These are phyloP conservation scores for Singerocomus inundabilis DNA, from an alignment of 1,284 basidiomycete species.

Conservation along the genomic window DNA sequence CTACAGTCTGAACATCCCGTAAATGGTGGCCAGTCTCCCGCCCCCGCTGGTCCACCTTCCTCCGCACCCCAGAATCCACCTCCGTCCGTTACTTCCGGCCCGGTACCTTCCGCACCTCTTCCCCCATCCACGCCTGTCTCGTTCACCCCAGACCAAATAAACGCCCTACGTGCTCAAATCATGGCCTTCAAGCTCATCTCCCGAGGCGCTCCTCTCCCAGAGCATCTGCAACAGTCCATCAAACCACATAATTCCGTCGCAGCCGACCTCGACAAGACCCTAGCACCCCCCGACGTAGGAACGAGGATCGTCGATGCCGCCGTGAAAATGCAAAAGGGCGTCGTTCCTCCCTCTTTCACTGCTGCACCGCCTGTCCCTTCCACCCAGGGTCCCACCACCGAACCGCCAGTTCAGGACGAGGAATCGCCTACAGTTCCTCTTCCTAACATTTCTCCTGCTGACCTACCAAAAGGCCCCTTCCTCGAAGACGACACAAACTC, in stretches of 20 bases:
- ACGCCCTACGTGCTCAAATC: conserved; percentile 85
- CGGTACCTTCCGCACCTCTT: conserved; percentile 28
- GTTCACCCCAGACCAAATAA: conserved; percentile 84
- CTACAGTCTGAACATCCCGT: conserved; percentile 21
- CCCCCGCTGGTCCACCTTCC: conserved; percentile 3
- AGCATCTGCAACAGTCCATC: conserved; percentile 77
- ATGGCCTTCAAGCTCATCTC: conserved; percentile 85
- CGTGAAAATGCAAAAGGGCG: conserved; percentile 72
- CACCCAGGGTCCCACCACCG: conserved; percentile 13
- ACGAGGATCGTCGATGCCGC: conserved; percentile 73
- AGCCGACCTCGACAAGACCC: conserved; percentile 61
- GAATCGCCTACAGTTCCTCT: conserved; percentile 31
- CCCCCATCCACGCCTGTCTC: conserved; percentile 61
- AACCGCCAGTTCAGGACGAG: conserved; percentile 42
- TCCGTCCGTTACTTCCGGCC: conserved; percentile 27
- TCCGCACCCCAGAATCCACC: conserved; percentile 15
- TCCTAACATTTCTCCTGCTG: conserved; percentile 41
- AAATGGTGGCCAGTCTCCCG: conserved; percentile 14
- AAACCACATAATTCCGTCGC: conserved; percentile 58
- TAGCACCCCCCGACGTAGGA: conserved; percentile 57
- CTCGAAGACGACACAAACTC: conserved; percentile 82
- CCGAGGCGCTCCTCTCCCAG: conserved; percentile 79
- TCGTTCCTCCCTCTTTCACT: conserved; percentile 19
- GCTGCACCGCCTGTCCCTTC: conserved; percentile 8
- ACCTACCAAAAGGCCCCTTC: conserved; percentile 66